A percentile compares a stretch with the other conserved stretches of the same genome.
phyloP scores from a whole-genome alignment of 164 flowering plant species.

The Magnolia changhungtana region DNA sequence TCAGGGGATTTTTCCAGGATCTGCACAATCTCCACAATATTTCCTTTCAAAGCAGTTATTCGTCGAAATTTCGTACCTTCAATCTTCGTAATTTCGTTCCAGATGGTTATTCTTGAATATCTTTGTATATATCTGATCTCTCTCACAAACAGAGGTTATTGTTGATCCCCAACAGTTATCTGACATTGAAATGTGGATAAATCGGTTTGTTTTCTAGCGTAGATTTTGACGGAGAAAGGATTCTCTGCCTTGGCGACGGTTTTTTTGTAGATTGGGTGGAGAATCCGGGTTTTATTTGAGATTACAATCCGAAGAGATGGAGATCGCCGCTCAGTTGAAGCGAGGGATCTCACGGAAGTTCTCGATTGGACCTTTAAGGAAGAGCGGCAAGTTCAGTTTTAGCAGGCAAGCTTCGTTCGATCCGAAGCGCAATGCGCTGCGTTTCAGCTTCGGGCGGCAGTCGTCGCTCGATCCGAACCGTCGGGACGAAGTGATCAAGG shows the following conservation, averaged over 20 bases:
- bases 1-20: too few species aligned
- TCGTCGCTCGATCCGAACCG: constrained; percentile 81
- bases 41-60: too few species aligned
- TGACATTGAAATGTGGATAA: too few species aligned
- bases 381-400: constrained; percentile 41
- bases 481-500: constrained; percentile 36
- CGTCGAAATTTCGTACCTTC: too few species aligned
- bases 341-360: constrained; percentile 86
- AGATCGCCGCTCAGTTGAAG: constrained; percentile 56
- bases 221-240: neutral
- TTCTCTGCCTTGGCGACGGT: neutral
- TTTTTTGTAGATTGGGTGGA: neutral
- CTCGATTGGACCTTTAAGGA: constrained; percentile 69
- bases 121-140: too few species aligned
- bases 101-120: too few species aligned
- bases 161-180: too few species aligned
- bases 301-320: constrained; percentile 26
- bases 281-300: neutral
- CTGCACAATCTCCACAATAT: too few species aligned
- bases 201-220: too few species aligned
- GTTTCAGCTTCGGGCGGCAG: constrained; percentile 87
- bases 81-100: too few species aligned
- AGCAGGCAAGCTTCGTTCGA: constrained; percentile 68
- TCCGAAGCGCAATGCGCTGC: constrained; percentile 41
- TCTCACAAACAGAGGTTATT: too few species aligned